These are phyloP conservation scores for Tuber magnatum DNA, from an alignment of 495 filamentous ascomycete genomes.

Conservation along the genomic window DNA sequence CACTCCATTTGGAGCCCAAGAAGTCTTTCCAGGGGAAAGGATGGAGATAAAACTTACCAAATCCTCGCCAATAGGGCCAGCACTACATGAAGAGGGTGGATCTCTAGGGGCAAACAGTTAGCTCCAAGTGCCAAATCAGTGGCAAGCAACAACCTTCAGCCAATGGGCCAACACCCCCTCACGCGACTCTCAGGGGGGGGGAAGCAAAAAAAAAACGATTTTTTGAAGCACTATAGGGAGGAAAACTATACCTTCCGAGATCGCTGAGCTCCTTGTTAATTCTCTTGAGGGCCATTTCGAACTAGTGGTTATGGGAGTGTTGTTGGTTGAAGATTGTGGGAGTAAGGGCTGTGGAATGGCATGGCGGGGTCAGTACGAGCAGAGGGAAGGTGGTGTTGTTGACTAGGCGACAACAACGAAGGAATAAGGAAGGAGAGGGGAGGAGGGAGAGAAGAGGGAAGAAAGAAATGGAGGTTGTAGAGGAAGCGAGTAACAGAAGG, in stretches of 20 bases:
- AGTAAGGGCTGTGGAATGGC: slow-evolving; percentile 25
- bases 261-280: slow-evolving; percentile 99
- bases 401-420: slow-evolving; percentile 16
- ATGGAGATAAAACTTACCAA: slow-evolving; percentile 60
- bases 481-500: background rate
- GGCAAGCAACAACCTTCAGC: slow-evolving; percentile 19
- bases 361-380: slow-evolving; percentile 36
- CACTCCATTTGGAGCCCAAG: slow-evolving; percentile 7
- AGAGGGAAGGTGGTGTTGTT: slow-evolving; percentile 37
- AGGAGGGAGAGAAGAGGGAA: slow-evolving; percentile 27
- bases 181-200: slow-evolving; percentile 16
- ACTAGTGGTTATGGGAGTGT: slow-evolving; percentile 42
- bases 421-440: slow-evolving; percentile 35
- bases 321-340: slow-evolving; percentile 24
- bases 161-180: slow-evolving; percentile 16
- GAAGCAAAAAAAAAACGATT: background rate
- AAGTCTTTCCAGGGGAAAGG: slow-evolving; percentile 11
- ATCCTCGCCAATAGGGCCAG: slow-evolving; percentile 93
- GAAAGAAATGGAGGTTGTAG: slow-evolving; percentile 22
- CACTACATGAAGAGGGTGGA: slow-evolving; percentile 96
- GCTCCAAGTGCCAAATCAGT: background rate
- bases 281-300: slow-evolving; percentile 92
- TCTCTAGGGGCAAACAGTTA: slow-evolving; percentile 55
- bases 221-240: background rate
- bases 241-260: slow-evolving; percentile 77